Conservation (phyloP, 176 grass and related monocot genomes). For the Rhynchospora breviuscula region DNA sequence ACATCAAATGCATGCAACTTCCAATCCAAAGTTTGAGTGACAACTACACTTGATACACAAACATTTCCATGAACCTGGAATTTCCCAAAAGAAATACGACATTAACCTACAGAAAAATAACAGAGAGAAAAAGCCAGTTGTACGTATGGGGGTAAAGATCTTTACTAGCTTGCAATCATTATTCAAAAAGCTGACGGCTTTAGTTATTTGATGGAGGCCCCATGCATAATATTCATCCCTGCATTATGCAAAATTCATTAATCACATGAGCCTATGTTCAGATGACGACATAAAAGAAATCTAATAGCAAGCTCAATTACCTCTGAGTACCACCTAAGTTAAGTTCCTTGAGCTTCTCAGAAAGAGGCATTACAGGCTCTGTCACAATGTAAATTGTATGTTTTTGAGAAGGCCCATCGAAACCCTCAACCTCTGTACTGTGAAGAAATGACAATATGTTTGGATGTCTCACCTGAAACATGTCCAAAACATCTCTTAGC, state of each 20-base stretch:
- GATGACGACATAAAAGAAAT: conserved; percentile 25
- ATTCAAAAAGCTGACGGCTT: conserved; percentile 99
- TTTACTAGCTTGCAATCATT: conserved; percentile 99
- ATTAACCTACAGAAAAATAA: conserved; percentile 19
- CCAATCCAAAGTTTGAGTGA: conserved; percentile 96
- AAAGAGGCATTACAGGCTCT: conserved; percentile 89
- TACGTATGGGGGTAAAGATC: conserved; percentile 17
- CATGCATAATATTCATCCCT: conserved; percentile 99
- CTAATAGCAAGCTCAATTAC: conserved; percentile 37
- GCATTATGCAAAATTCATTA: conserved; percentile 27
- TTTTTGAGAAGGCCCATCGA: conserved; percentile 65
- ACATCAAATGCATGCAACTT: conserved; percentile 99
- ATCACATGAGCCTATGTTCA: neutral
- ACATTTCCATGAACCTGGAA: conserved; percentile 98
- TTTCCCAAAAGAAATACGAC: conserved; percentile 16
- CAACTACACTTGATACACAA: conserved; percentile 89
- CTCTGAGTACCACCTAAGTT: conserved; percentile 86
- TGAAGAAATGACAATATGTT: conserved; percentile 99
- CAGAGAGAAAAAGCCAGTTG: neutral
- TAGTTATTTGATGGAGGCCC: conserved; percentile 98
- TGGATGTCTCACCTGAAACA: conserved; percentile 91
- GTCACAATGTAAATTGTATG: conserved; percentile 96
- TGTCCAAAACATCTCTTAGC: neutral
- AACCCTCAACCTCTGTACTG: conserved; percentile 84
- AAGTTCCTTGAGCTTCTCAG: conserved; percentile 87